A percentile compares a stretch with the other conserved stretches of the same genome.
These are phyloP conservation scores for Thelephora aurantiotincta DNA, from an alignment of 768 basidiomycete species.

Conservation along the genomic window DNA sequence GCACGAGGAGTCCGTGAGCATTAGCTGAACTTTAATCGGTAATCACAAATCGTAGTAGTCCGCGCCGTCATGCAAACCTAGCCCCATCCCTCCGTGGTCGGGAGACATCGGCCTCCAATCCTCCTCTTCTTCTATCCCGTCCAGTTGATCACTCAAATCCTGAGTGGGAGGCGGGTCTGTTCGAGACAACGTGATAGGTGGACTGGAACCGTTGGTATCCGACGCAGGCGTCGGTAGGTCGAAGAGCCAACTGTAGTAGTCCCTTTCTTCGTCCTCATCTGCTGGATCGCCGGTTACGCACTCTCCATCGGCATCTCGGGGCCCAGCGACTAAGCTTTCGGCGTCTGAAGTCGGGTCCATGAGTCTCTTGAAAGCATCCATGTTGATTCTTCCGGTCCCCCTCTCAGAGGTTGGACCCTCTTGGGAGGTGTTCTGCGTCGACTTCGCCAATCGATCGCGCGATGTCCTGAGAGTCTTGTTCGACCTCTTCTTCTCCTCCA, in stretches of 20 bases:
- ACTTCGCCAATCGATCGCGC: conserved; percentile 3
- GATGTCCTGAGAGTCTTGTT: conserved; percentile 10
- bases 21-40: conserved; percentile 6
- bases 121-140: conserved; percentile 19
- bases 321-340: conserved; percentile 16
- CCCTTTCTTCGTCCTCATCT: conserved; percentile 4
- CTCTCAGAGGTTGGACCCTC: conserved; percentile 5
- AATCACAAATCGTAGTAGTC: conserved; percentile 15
- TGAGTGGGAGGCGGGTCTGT: too few species aligned
- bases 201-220: neutral
- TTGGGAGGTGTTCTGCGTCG: neutral
- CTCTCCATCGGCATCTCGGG: conserved; percentile 10
- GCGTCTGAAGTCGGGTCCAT: conserved; percentile 21
- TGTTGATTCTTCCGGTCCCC: conserved; percentile 30
- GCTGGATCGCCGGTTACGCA: conserved; percentile 6
- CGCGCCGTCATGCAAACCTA: conserved; percentile 6
- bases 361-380: conserved; percentile 40
- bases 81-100: conserved; percentile 11
- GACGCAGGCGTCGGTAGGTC: neutral
- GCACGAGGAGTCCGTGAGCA: neutral
- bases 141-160: conserved; percentile 1
- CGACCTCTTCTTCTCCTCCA: conserved; percentile 7
- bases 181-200: neutral
- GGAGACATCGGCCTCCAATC: conserved; percentile 32
- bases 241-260: too few species aligned